These are phyloP conservation scores for Phytophthora hibernalis DNA, from an alignment of 352 stramenopile species.

Conservation along the genomic window DNA sequence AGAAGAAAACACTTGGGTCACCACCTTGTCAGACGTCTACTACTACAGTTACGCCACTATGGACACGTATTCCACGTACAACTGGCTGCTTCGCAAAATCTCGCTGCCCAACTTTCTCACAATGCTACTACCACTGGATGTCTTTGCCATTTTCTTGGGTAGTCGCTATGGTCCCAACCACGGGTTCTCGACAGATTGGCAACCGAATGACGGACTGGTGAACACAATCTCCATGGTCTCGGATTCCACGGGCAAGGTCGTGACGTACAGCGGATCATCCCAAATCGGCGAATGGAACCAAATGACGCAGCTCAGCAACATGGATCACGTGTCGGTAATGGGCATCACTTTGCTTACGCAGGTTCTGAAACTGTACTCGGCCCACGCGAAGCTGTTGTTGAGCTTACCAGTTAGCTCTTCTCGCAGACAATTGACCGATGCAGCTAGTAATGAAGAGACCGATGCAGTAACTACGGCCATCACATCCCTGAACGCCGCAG, in stretches of 20 bases:
- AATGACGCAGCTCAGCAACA: conserved; percentile 36
- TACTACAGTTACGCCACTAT: conserved; percentile 45
- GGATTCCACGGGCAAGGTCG: conserved; percentile 33
- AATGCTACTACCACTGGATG: conserved; percentile 50
- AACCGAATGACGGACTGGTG: conserved; percentile 45
- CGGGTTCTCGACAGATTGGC: conserved; percentile 37
- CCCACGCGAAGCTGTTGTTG: conserved; percentile 16
- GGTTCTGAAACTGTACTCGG: conserved; percentile 45
- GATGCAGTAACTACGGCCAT: no score
- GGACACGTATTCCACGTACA: conserved; percentile 27
- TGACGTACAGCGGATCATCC: conserved; percentile 34
- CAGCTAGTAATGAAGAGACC: no score
- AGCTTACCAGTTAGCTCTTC: no score
- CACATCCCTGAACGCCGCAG: no score
- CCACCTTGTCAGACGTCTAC: conserved; percentile 42
- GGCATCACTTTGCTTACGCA: conserved; percentile 56
- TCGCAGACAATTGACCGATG: no score
- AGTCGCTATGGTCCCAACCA: conserved; percentile 31
- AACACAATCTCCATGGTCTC: conserved; percentile 48
- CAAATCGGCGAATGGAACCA: conserved; percentile 44
- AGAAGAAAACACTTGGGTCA: conserved; percentile 48
- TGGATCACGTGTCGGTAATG: conserved; percentile 51
- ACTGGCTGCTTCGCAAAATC: conserved; percentile 43
- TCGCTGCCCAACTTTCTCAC: conserved; percentile 55
- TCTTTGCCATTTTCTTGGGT: conserved; percentile 34